These are phyloP conservation scores for Boletus mariae DNA, from an alignment of 1,284 basidiomycete genomes.

Conservation along the genomic window DNA sequence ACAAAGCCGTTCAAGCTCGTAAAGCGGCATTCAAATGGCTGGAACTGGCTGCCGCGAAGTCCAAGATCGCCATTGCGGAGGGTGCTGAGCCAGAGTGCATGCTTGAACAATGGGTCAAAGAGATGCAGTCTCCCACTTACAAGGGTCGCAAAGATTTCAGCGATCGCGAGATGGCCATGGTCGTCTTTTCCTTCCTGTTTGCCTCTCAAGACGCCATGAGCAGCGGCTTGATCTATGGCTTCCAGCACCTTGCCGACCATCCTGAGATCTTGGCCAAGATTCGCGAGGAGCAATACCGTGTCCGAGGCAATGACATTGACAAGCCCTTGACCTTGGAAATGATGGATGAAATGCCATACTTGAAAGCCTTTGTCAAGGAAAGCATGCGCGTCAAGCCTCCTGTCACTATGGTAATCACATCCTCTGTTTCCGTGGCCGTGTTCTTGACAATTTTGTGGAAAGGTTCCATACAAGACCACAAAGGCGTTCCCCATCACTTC, in stretches of 20 bases:
- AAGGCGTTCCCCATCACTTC: slow-evolving; percentile 89
- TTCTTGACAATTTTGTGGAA: slow-evolving; percentile 27
- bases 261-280: slow-evolving; percentile 89
- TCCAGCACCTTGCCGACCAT: slow-evolving; percentile 94
- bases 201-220: slow-evolving; percentile 99
- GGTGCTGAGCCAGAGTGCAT: slow-evolving; percentile 86
- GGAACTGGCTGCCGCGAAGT: slow-evolving; percentile 72
- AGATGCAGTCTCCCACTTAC: slow-evolving; percentile 66
- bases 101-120: slow-evolving; percentile 88
- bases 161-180: slow-evolving; percentile 95
- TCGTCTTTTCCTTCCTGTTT: slow-evolving; percentile 94
- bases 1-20: slow-evolving; percentile 90
- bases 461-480: slow-evolving; percentile 89
- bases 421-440: background rate
- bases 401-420: slow-evolving; percentile 78
- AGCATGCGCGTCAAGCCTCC: slow-evolving; percentile 88
- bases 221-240: slow-evolving; percentile 87
- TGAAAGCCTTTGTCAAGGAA: slow-evolving; percentile 91
- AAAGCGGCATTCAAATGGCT: slow-evolving; percentile 88
- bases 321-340: slow-evolving; percentile 85
- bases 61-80: slow-evolving; percentile 82
- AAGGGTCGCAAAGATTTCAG: slow-evolving; percentile 87
- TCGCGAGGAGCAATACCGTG: slow-evolving; percentile 84
- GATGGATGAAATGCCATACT: slow-evolving; percentile 91
- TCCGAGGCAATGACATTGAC: slow-evolving; percentile 78